phyloP scores from a whole-genome alignment of 768 basidiomycete species.

The Lactarius sp. region DNA sequence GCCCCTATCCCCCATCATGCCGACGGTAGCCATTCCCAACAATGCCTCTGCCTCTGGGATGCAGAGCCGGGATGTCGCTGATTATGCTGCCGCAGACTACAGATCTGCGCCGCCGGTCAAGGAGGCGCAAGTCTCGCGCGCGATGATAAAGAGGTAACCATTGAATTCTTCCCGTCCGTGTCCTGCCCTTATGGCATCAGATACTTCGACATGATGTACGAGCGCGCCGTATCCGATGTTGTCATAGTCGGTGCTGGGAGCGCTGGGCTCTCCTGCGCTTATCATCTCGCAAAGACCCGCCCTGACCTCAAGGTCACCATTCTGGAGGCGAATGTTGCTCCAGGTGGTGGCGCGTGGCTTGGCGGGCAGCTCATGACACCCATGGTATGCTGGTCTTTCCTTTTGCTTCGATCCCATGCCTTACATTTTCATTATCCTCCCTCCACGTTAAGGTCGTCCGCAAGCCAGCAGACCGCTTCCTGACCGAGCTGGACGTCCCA shows the following conservation, averaged over 20 bases:
- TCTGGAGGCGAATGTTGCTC: slow-evolving; percentile 75
- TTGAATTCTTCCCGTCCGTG: background rate
- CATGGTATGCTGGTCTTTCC: slow-evolving; percentile 45
- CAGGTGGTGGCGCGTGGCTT: slow-evolving; percentile 65
- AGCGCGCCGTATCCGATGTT: slow-evolving; percentile 69
- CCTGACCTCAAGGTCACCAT: slow-evolving; percentile 65
- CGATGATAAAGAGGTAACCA: slow-evolving; percentile 66
- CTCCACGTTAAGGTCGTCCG: slow-evolving; percentile 53
- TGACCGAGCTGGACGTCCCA: slow-evolving; percentile 61
- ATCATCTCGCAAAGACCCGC: slow-evolving; percentile 59
- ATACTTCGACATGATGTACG: slow-evolving; percentile 71
- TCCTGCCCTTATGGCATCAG: slow-evolving; percentile 32
- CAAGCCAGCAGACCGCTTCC: slow-evolving; percentile 71
- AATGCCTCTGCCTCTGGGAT: background rate
- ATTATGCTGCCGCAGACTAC: slow-evolving; percentile 46
- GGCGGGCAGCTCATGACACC: slow-evolving; percentile 76
- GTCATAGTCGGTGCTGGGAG: slow-evolving; percentile 70
- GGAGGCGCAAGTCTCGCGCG: slow-evolving; percentile 70
- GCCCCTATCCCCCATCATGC: background rate
- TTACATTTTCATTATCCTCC: background rate
- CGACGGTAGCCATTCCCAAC: background rate
- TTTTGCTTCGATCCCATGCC: background rate
- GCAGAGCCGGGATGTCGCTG: slow-evolving; percentile 24
- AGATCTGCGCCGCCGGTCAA: slow-evolving; percentile 62
- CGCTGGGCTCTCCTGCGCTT: slow-evolving; percentile 67